Conservation (phyloP, 345 rosid species). For the Rhodamnia rubescens region DNA sequence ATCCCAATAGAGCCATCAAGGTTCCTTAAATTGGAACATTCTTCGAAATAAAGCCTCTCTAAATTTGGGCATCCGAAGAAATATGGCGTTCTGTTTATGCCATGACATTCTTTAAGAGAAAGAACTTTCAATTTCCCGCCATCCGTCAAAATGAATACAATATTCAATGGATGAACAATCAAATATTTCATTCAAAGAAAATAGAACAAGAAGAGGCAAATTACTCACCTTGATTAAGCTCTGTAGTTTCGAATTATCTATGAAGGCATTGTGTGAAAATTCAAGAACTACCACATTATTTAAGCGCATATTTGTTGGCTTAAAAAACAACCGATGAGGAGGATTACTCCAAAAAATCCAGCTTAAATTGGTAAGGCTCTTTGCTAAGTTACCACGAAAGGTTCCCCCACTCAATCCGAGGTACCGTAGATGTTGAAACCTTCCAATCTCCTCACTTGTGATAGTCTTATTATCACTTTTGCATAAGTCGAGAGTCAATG, state of each 20-base stretch:
- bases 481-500: background rate
- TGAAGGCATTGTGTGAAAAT: accelerated
- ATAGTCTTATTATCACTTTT: background rate
- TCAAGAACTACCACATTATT: background rate
- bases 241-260: background rate
- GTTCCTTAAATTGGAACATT: background rate
- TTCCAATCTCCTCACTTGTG: background rate
- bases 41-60: background rate
- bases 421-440: background rate
- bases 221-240: background rate
- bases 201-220: background rate
- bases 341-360: background rate
- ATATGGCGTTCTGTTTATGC: background rate
- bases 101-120: accelerated
- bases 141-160: background rate
- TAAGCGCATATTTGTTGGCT: background rate
- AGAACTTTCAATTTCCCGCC: background rate
- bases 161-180: background rate
- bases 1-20: background rate
- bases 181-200: background rate
- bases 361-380: background rate
- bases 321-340: background rate
- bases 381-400: background rate
- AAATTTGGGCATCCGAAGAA: background rate
- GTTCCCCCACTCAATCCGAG: background rate